Percentiles rank a stretch among this genome's conserved stretches.
Conservation (phyloP, 1,139 yeast species). For the Suhomyces kunorum region DNA sequence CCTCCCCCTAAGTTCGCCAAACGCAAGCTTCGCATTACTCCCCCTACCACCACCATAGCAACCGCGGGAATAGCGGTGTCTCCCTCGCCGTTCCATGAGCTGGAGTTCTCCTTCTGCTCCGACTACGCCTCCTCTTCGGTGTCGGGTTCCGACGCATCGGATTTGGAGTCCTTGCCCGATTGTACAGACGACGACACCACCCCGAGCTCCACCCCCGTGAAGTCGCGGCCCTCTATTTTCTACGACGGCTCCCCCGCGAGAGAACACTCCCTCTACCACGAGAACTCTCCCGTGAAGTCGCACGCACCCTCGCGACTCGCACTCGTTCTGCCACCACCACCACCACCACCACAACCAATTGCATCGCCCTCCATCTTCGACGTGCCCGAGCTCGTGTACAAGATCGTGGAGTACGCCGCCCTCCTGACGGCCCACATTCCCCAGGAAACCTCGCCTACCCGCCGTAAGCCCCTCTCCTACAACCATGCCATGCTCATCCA, state of each 20-base stretch:
- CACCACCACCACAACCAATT: neutral
- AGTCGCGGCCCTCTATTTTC: conserved; percentile 4
- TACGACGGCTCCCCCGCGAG: neutral
- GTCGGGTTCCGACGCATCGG: conserved; percentile 22
- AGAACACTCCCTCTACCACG: too few relatives aligned
- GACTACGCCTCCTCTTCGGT: conserved; percentile 5
- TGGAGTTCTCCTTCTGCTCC: conserved; percentile 23
- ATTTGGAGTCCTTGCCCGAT: conserved; percentile 42
- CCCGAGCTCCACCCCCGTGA: conserved; percentile 31
- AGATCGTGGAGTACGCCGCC: conserved; percentile 63
- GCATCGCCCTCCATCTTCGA: conserved; percentile 53
- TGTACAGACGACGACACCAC: conserved; percentile 37
- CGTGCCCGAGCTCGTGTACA: conserved; percentile 73
- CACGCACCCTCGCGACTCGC: neutral
- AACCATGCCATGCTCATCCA: conserved; percentile 52
- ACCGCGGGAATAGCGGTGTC: too few relatives aligned
- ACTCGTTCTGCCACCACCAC: conserved; percentile 2
- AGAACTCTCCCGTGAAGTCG: neutral
- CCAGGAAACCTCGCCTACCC: conserved; percentile 55
- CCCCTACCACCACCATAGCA: conserved; percentile 2
- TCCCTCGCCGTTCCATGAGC: conserved; percentile 12
- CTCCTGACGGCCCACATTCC: conserved; percentile 51
- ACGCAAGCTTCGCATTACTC: conserved; percentile 14
- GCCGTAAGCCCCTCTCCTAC: conserved; percentile 68
- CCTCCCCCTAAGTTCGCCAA: conserved; percentile 15